phyloP scores from a whole-genome alignment of 768 basidiomycete species.

The Kwoniella botswanensis region DNA sequence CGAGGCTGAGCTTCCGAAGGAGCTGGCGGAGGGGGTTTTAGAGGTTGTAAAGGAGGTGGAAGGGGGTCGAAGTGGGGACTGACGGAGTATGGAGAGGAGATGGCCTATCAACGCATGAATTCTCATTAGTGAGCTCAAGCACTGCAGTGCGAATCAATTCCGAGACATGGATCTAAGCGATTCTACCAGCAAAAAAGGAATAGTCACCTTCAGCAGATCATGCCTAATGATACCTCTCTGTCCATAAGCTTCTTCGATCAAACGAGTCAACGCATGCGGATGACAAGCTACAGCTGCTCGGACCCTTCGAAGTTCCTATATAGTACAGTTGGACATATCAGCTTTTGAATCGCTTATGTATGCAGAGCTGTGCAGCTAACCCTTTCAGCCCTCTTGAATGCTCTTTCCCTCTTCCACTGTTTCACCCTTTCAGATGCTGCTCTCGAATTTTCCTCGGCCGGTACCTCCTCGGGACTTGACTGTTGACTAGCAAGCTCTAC shows the following conservation, averaged over 20 bases:
- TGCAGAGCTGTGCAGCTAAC: background rate
- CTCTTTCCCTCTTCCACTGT: slow-evolving; percentile 5
- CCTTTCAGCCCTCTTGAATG: slow-evolving; percentile 15
- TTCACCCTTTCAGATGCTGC: background rate
- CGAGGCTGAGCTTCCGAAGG: slow-evolving; percentile 13
- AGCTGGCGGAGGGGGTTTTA: slow-evolving; percentile 19
- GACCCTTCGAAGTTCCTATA: slow-evolving; percentile 36
- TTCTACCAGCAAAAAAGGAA: too few species aligned
- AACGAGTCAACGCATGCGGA: slow-evolving; percentile 43
- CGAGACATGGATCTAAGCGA: too few species aligned
- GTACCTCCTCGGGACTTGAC: background rate
- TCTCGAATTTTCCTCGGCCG: slow-evolving; percentile 17
- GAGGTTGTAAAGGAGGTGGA: slow-evolving; percentile 33
- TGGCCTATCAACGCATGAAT: background rate
- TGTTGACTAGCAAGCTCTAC: background rate
- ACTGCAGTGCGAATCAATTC: background rate
- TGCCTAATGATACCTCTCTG: slow-evolving; percentile 34
- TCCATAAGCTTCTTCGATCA: slow-evolving; percentile 43
- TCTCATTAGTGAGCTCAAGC: background rate
- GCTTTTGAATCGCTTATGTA: too few species aligned
- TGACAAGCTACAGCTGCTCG: slow-evolving; percentile 46
- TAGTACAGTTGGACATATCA: background rate
- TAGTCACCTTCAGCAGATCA: slow-evolving; percentile 31
- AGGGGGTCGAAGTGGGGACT: slow-evolving; percentile 9
- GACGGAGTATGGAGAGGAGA: background rate